Evolutionary conservation across 2,329 filamentous ascomycete species (phyloP), one percentile per base, ranked within the genome.

Genomic region (Nigrospora oryzae): DNA sequence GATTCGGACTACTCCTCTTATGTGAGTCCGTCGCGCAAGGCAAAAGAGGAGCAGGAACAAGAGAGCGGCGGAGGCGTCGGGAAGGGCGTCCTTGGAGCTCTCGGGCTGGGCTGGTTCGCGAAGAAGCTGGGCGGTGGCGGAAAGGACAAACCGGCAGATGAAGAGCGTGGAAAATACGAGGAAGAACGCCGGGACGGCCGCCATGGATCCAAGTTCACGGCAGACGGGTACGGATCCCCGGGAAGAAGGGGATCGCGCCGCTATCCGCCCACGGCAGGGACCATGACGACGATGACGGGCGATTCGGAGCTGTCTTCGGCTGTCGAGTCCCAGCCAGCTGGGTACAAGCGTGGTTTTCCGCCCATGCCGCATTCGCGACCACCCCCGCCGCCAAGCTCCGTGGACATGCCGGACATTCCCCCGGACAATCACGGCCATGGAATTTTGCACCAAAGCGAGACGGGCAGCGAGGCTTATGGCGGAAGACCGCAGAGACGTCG

Each of bases 41-140:
- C 71, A 23, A 57, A 66, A 12, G 69, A 69, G 8, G 65, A 71
- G 45, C 64, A 50, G 32, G 57, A 54, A 44, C 55, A 63, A 12
- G 42, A 44, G 31, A 38, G 19, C 12, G 36, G 13, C 16, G 73
- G 75, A 49, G 71, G 71, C 1, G 63, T 72, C n/a, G 74, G 71
- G 17, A 79, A 83, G 51, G 77, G 77, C 1, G 53, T 80, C 13
- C 57, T 83, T 41, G 81, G 77, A 10, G 71, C 81, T 2, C 63
- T 87, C 23, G 84, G 84, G 2, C 68, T 84, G 32, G 85, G 84
- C 10, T 86, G 83, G 68, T 66, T 89, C 40, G 77, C 78, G 7
- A 83, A 77, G 65, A 77, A 79, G 59, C 73, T 85, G 60, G 78
- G 75, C 52, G 78, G 75, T 52, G 72, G 81, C 61, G 65, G 79